phyloP scores from a whole-genome alignment of 768 basidiomycete genomes.

The Podaxis rugospora region DNA sequence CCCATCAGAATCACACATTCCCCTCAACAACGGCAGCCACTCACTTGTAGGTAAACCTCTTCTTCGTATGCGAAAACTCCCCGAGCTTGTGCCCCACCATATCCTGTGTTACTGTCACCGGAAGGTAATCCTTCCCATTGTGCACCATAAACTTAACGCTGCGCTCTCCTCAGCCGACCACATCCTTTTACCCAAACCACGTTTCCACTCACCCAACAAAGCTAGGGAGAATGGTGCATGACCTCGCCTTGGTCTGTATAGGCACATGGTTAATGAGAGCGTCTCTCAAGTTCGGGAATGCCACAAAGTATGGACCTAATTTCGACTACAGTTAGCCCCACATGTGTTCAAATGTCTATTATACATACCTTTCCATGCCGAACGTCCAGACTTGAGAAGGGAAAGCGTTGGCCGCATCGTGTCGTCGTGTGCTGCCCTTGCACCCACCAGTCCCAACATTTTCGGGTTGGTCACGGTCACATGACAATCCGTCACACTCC shows the following conservation, averaged over 20 bases:
- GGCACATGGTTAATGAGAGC: constrained; percentile 78
- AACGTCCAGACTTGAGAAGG: constrained; percentile 59
- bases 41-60: constrained; percentile 81
- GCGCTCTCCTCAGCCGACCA: background rate
- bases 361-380: constrained; percentile 77
- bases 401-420: constrained; percentile 61
- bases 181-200: background rate
- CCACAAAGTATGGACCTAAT: constrained; percentile 89
- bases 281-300: constrained; percentile 84
- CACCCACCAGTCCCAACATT: background rate
- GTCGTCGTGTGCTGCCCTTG: background rate
- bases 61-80: constrained; percentile 89
- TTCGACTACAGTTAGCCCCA: background rate
- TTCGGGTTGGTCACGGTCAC: constrained; percentile 6
- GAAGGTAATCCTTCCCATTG: constrained; percentile 88
- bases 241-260: constrained; percentile 82
- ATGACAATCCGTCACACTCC: background rate
- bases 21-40: constrained; percentile 24
- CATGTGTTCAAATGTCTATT: background rate
- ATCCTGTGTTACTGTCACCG: constrained; percentile 86
- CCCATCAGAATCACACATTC: background rate
- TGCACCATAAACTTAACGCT: constrained; percentile 90
- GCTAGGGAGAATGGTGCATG: constrained; percentile 92
- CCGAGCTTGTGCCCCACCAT: constrained; percentile 99
- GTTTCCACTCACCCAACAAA: constrained; percentile 78